These are phyloP conservation scores for Colletotrichum gigasporum DNA, from an alignment of 2,329 filamentous ascomycete genomes.

Conservation along the genomic window DNA sequence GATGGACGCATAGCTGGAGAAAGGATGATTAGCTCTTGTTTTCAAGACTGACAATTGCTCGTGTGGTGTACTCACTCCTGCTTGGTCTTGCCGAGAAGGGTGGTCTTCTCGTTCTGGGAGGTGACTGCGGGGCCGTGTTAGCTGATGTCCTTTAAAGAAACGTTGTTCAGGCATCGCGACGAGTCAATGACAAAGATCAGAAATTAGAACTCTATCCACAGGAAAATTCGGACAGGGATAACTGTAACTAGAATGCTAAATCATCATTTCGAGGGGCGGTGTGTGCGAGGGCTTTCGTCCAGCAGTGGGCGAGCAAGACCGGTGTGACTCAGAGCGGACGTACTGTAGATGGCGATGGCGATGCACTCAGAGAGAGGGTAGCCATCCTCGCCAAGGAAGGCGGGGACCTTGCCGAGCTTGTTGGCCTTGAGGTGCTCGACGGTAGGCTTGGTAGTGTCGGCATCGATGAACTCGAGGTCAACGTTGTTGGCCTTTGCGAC, in stretches of 20 bases:
- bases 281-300: slow-evolving; percentile 10
- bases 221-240: slow-evolving; percentile 91
- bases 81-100: slow-evolving; percentile 99
- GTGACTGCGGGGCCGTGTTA: slow-evolving; percentile 72
- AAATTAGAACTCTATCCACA: slow-evolving; percentile 93
- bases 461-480: slow-evolving; percentile 86
- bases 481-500: slow-evolving; percentile 98
- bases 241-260: slow-evolving; percentile 81
- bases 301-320: slow-evolving; percentile 30
- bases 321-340: slow-evolving; percentile 53
- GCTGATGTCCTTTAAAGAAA: slow-evolving; percentile 27
- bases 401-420: slow-evolving; percentile 89
- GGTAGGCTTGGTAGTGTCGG: slow-evolving; percentile 71
- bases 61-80: slow-evolving; percentile 76
- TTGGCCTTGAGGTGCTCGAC: slow-evolving; percentile 86
- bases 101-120: slow-evolving; percentile 99
- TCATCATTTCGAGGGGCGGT: slow-evolving; percentile 67
- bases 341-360: slow-evolving; percentile 98
- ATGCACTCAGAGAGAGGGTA: slow-evolving; percentile 90
- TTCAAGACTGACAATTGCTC: slow-evolving; percentile 8
- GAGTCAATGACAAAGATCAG: slow-evolving; percentile 63
- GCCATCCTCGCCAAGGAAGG: slow-evolving; percentile 92
- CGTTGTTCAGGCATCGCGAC: slow-evolving; percentile 33
- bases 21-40: slow-evolving; percentile 35
- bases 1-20: slow-evolving; percentile 84